Base-by-base conservation (phyloP, 441 rosid species). In the Iberis amara region DNA sequence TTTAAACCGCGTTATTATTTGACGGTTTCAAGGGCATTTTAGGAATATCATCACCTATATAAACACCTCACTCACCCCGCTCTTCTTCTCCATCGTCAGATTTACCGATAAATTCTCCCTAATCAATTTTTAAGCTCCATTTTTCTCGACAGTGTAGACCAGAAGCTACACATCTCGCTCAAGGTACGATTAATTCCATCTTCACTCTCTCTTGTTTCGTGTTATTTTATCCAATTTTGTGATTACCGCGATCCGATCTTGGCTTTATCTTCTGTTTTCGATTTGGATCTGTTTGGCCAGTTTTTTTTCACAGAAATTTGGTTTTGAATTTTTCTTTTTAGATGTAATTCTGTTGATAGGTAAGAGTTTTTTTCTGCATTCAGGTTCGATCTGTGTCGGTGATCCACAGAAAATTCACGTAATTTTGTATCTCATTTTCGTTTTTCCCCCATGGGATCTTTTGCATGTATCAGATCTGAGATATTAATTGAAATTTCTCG, bases 391-490 rank as follows among this genome's bases (percentile, higher is more conserved):
- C 53, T 38, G 66, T 67, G 59, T 67, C 71, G 71, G 71, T 67
- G 71, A 55, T 41, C 56, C 28, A 32, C 56, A 6, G 9, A 53
- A 26, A 42, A 38, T 18, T 18, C 21, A 18, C 21, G 21, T 18
- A 18, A 18, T 18, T 18, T 18, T 18, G 21, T 18, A 18, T 18
- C 21, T 18, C 21, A 18, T 59, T 59, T 50, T 39, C 65, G 56
- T 59, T 26, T 26, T 26, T 3, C 4, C 30, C 21, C 21, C 21
- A 18, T 26, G 62, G 51, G 38, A 47, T 31, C 31, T 8, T 47
- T 27, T 67, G 66, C 71, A 67, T 67, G 67, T 48, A 38, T 33
- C 66, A 50, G 67, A 67, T 67, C 71, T 67, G 63, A 13, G 57
- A 43, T 42, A 30, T 37, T 28, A 0, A 35, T 47, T 18, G 21